These are phyloP conservation scores for Aspergillus coremiiformis DNA, from an alignment of 495 filamentous ascomycete species.

Conservation along the genomic window DNA sequence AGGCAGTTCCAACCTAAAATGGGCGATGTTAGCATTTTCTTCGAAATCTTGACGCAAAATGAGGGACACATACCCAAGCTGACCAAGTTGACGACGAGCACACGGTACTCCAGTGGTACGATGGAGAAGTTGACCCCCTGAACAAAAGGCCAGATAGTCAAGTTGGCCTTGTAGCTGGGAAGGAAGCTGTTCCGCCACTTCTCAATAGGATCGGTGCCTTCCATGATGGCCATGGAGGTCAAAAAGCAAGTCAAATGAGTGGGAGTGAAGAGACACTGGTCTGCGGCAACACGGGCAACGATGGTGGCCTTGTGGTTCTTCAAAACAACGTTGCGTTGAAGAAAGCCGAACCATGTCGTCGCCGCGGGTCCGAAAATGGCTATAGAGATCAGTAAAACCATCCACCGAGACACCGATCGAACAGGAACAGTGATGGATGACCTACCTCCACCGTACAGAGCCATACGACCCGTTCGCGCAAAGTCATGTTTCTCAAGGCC, in stretches of 20 bases:
- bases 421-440: constrained; percentile 3
- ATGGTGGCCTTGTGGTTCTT: constrained; percentile 61
- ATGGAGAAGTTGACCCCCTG: constrained; percentile 87
- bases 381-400: constrained; percentile 23
- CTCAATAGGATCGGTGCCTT: constrained; percentile 62
- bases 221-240: constrained; percentile 77
- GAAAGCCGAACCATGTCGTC: constrained; percentile 79
- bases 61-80: constrained; percentile 51
- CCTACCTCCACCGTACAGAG: constrained; percentile 80
- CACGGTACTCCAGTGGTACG: constrained; percentile 76
- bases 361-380: constrained; percentile 88
- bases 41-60: neutral
- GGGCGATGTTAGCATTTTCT: constrained; percentile 16
- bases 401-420: neutral
- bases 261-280: constrained; percentile 84
- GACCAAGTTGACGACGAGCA: constrained; percentile 85
- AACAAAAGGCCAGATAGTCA: constrained; percentile 87
- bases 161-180: constrained; percentile 71
- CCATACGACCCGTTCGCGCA: constrained; percentile 80
- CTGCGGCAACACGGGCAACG: constrained; percentile 68
- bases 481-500: constrained; percentile 75
- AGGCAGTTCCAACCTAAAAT: constrained; percentile 92
- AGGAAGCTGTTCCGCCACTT: constrained; percentile 64
- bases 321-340: constrained; percentile 62
- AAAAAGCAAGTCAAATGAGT: constrained; percentile 77